Evolutionary conservation across 176 grass and related monocot species (phyloP).

Genomic region (Lolium perenne): DNA sequence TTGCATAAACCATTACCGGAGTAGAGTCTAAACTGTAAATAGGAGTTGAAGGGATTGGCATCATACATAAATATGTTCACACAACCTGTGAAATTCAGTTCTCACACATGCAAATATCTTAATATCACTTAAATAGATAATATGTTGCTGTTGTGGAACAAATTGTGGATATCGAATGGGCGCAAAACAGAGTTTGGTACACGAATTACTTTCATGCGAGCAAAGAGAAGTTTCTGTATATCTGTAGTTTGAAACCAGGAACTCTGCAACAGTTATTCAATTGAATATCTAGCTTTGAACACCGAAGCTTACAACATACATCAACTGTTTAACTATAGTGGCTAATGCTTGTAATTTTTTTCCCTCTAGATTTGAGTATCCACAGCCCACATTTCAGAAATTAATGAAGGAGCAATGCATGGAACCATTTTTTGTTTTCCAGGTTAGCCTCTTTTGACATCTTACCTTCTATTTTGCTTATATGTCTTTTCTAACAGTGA

Average conservation of each 20-base stretch:
- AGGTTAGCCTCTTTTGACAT: slow-evolving; percentile 62
- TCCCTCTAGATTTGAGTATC: slow-evolving; percentile 90
- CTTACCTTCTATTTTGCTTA: slow-evolving; percentile 21
- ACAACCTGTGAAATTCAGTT: slow-evolving; percentile 27
- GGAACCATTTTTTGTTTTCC: slow-evolving; percentile 99
- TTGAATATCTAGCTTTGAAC: slow-evolving; percentile 6
- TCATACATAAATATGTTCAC: slow-evolving; percentile 21
- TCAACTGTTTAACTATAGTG: slow-evolving; percentile 24
- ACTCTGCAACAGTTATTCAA: slow-evolving; percentile 16
- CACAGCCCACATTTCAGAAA: slow-evolving; percentile 98
- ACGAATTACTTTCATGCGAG: neutral
- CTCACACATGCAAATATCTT: neutral
- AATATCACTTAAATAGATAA: slow-evolving; percentile 1
- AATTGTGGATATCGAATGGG: slow-evolving; percentile 4
- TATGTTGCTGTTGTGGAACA: slow-evolving; percentile 23
- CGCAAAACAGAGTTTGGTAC: neutral
- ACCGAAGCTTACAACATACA: slow-evolving; percentile 16
- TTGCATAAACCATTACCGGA: neutral
- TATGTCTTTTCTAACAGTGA: slow-evolving; percentile 38
- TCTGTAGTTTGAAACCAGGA: slow-evolving; percentile 9
- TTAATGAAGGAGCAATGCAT: slow-evolving; percentile 95
- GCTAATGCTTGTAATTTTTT: slow-evolving; percentile 42
- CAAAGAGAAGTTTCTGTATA: neutral
- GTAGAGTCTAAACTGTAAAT: slow-evolving; percentile 9
- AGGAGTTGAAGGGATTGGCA: slow-evolving; percentile 18